These are phyloP conservation scores for Rhodosporidiobolus sp. DNA, from an alignment of 768 basidiomycete genomes.

Conservation along the genomic window DNA sequence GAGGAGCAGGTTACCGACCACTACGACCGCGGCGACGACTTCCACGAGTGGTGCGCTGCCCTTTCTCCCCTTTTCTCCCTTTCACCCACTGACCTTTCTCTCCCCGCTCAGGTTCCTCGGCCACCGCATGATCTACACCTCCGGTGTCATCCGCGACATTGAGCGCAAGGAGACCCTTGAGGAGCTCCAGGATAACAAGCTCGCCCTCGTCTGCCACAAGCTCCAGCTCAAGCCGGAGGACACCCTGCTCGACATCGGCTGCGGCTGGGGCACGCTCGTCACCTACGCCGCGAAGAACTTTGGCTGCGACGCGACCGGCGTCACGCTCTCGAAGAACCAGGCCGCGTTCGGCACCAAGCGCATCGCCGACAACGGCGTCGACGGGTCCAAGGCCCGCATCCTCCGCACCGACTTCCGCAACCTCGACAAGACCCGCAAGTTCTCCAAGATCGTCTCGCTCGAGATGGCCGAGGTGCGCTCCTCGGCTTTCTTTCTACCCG, in stretches of 20 bases:
- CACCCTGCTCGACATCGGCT: conserved; percentile 53
- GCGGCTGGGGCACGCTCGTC: conserved; percentile 94
- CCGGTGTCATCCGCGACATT: conserved; percentile 74
- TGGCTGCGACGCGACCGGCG: conserved; percentile 90
- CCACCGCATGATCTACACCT: conserved; percentile 96
- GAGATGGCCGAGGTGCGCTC: conserved; percentile 90
- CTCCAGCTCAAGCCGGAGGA: conserved; percentile 83
- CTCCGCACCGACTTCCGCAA: conserved; percentile 91
- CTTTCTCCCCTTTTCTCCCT: background rate
- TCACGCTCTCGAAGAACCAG: conserved; percentile 88
- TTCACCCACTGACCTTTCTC: background rate
- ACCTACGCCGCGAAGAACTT: conserved; percentile 97
- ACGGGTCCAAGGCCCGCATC: conserved; percentile 74
- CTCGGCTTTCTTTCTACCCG: background rate
- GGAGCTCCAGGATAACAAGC: conserved; percentile 96
- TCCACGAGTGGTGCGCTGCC: conserved; percentile 63
- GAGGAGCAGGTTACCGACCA: conserved; percentile 92
- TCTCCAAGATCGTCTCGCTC: conserved; percentile 88
- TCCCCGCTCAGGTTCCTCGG: conserved; percentile 71
- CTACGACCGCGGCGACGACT: conserved; percentile 97
- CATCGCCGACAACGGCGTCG: conserved; percentile 72
- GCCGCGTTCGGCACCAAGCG: conserved; percentile 87
- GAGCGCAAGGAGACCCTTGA: conserved; percentile 77
- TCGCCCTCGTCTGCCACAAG: conserved; percentile 90
- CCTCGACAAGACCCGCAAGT: conserved; percentile 71